Percentiles rank a stretch among this genome's conserved stretches.
Evolutionary conservation across 768 basidiomycete genomes (phyloP).

Genomic region (Termitomyces sp.): DNA sequence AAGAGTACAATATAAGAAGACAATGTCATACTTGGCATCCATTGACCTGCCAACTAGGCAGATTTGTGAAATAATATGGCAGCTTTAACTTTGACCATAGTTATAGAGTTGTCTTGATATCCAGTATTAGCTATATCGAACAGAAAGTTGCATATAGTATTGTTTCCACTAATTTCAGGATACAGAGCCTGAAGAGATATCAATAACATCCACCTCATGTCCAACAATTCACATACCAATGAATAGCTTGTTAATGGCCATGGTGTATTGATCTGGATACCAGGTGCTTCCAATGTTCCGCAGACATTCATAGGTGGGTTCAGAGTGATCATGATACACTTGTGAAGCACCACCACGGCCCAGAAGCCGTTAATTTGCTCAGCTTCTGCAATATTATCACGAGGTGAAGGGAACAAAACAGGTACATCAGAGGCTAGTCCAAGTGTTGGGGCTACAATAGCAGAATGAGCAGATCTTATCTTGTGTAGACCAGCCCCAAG

Average conservation of each 20-base stretch:
- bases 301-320: slow-evolving; percentile 49
- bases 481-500: no score
- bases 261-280: slow-evolving; percentile 45
- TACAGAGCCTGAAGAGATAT: slow-evolving; percentile 32
- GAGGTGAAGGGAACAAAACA: no score
- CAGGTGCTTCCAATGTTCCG: slow-evolving; percentile 45
- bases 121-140: no score
- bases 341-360: no score
- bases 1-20: background rate
- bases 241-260: slow-evolving; percentile 40
- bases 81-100: slow-evolving; percentile 46
- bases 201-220: slow-evolving; percentile 9
- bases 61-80: slow-evolving; percentile 55
- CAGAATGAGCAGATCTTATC: slow-evolving; percentile 31
- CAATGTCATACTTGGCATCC: no score
- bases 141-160: no score
- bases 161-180: slow-evolving; percentile 36
- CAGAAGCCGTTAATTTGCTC: no score
- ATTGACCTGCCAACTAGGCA: no score
- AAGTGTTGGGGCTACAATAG: slow-evolving; percentile 28
- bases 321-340: slow-evolving; percentile 45
- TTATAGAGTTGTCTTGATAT: slow-evolving; percentile 29
- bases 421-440: slow-evolving; percentile 33
- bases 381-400: no score
- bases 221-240: slow-evolving; percentile 23